Base-by-base conservation (phyloP, 257 asterid species). In the Marsdenia floribunda region DNA sequence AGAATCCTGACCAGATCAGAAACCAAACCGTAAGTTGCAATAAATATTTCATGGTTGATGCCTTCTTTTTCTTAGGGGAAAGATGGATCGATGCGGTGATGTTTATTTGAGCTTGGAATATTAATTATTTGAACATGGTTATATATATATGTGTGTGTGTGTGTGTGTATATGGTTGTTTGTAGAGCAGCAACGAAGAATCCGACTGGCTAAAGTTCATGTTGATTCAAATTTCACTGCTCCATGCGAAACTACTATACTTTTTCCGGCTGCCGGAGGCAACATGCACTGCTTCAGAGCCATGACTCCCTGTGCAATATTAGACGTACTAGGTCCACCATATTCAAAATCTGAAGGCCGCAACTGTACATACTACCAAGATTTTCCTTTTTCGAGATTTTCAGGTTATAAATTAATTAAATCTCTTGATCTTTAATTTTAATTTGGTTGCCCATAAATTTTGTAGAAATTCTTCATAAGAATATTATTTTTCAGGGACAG, bases 291-390 rank as follows among this genome's bases (percentile, higher is more conserved):
- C 49, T 83, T 83, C 74, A 78, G 64, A 15, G 87, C 85, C 11
- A 33, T 68, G 11, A 81, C 87, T 21, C 77, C 81, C 9, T 81
- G 87, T 76, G 82, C 82, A 33, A 68, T 83, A 55, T 60, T 83
- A 0, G 87, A 83, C 44, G 82, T 83, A 33, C 60, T 81, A 9
- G 82, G 81, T 14, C 87, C 85, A 38, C 87, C 87, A 0, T 83
- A 83, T 63, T 83, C 80, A 3, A 65, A 71, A 38, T 7, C 68
- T 8, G 76, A 80, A 58, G 79, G 83, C 55, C 84, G 85, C 5
- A 68, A 68, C 5, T 83, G 87, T 65, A 35, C 78, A 46, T 72
- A 77, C 72, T 83, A 64, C 46, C 67, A 58, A 18, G 81, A 73
- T 57, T 63, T 37, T 61, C 47, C 81, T 12, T 81, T 58, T 38